Base-by-base conservation (phyloP, 164 flowering plant species). In the Platanus orientalis region DNA sequence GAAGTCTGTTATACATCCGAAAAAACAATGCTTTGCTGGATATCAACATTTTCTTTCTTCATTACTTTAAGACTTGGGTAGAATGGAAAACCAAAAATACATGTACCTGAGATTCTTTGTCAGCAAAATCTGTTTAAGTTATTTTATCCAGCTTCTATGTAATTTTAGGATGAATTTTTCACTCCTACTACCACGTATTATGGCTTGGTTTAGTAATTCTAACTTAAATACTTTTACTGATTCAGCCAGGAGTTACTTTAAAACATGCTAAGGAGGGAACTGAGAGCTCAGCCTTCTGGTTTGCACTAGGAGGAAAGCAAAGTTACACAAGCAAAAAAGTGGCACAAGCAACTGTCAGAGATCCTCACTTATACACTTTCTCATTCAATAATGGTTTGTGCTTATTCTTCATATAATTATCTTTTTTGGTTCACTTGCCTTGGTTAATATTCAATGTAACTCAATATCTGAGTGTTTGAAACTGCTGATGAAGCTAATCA, bases 231-330 rank as follows among this genome's bases (percentile, higher is more conserved):
- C 52, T 48, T 63, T 68, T 54, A 28, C 34, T 61, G 54, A 29
- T 75, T 75, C 84, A 95, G 99, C 98, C 99, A 6, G 98, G 97
- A 66, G 83, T 73, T 75, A 29, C 85, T 65, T 28, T 88, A 70
- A 95, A 95, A 77, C 90, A 84, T 81, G 87, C 95, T 23, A 95
- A 92, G 76, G 99, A 95, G 70, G 99, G 99, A 78, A 92, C 99
- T 45, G 99, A 95, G 76, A 88, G 79, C 76, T 92, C 99, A n/a
- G 60, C 96, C 51, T 95, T 95, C 74, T 95, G 99, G 99, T 76
- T 70, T 88, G 81, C 98, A 27, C 82, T 95, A 64, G 99, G 99
- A 53, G 99, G 97, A n/a, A 95, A 95, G 78, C 93, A 88, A 81
- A 78, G 72, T 76, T 87, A 90, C 83, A 81, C 86, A 55, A 84